Evolutionary conservation across 1,139 yeast genomes (phyloP).

Genomic region (Lodderomyces jiufengensis): DNA sequence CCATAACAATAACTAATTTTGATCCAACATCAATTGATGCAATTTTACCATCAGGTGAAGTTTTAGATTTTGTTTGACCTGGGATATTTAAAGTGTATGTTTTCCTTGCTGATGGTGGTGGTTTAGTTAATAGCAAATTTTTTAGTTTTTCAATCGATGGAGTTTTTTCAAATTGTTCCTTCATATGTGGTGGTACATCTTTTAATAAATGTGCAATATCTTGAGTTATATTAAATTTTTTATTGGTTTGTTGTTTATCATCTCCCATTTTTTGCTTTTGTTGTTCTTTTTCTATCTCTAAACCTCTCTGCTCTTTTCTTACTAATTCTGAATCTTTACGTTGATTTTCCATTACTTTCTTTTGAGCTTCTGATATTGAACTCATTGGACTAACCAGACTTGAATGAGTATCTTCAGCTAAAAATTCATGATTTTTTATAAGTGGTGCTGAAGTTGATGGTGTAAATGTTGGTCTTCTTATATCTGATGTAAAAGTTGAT

Average conservation of each 20-base stretch:
- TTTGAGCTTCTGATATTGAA: conserved; percentile 1
- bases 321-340: not conserved
- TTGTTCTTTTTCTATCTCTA: conserved; percentile 3
- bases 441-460: not conserved
- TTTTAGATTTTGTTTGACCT: conserved; percentile 81
- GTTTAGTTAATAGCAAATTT: conserved; percentile 34
- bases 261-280: conserved; percentile 2
- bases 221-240: conserved; percentile 1
- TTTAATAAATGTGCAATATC: conserved; percentile 19
- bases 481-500: conserved; percentile 1
- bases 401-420: conserved; percentile 7
- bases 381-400: conserved; percentile 17
- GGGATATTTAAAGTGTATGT: conserved; percentile 90
- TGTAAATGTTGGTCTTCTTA: conserved; percentile 4
- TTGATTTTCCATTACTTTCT: conserved; percentile 1
- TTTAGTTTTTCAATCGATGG: conserved; percentile 43
- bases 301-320: not conserved
- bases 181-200: conserved; percentile 34
- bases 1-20: conserved; percentile 89
- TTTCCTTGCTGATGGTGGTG: conserved; percentile 40
- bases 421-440: not conserved
- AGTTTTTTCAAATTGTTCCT: conserved; percentile 36
- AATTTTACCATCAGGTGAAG: conserved; percentile 79
- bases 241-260: conserved; percentile 1
- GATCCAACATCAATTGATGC: conserved; percentile 73